Base-by-base conservation (phyloP, 2,329 filamentous ascomycete genomes). In the Colletotrichum sp. region DNA sequence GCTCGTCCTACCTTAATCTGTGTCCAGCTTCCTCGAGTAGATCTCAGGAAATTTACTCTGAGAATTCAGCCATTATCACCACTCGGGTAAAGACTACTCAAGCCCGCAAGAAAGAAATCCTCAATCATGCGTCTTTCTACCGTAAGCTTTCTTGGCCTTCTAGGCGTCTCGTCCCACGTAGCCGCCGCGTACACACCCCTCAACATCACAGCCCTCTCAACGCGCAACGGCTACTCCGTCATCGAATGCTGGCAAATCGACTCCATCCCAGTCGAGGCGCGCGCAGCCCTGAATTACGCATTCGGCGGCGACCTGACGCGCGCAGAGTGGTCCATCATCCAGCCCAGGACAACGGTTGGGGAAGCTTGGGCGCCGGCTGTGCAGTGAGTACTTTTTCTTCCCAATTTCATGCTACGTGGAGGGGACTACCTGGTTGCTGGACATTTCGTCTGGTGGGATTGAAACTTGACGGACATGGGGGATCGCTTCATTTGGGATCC, bases 201-300 rank as follows among this genome's bases (percentile, higher is more conserved):
- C 28, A 88, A 87, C 77, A 75, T 89, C 68, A 89, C 87, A 6
- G 83, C 86, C 21, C 75, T 88, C 75, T 88, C 30, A 79, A 83
- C 83, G 2, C 78, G 76, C 18, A 80, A 85, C 69, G 83, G 84
- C 70, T 79, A 80, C 6, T 89, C 87, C 10, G 82, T 82, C 9
- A 78, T 89, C 6, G 85, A 88, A 79, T 89, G 87, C 83, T 89
- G 87, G 87, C 83, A 86, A 72, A 78, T 89, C 34, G n/a, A 48
- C 7, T 66, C 74, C 7, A 28, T 74, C 13, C 74, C 74, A 10
- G 78, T 80, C 24, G 79, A 80, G 4, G 82, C 82, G 59, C 80
- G 79, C 77, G 80, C 81, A 3, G 83, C 83, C 3, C 65, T 78
- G 57, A 84, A 83, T 71, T 84, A 83, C 71, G 74, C 71, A 12